A percentile compares a stretch with the other conserved stretches of the same genome.
Evolutionary conservation across 2,329 filamentous ascomycete species (phyloP).

Genomic region (Monilinia vaccinii-corymbosi): DNA sequence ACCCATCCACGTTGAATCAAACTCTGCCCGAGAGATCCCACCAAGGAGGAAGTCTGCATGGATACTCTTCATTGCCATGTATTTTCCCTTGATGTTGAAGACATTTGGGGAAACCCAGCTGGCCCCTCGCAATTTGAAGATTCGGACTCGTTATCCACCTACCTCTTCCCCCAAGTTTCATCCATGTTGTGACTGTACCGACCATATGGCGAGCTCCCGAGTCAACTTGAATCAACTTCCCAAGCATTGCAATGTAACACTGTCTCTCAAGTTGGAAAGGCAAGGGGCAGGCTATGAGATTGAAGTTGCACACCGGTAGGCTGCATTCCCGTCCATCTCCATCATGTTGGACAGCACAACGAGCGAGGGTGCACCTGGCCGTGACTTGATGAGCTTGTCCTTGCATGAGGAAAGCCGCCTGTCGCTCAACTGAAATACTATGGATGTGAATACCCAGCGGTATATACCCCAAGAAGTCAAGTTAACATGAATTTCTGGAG

Average conservation of each 20-base stretch:
- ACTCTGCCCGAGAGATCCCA: not conserved
- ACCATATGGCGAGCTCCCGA: not conserved
- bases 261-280: not conserved
- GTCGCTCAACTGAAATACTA: not conserved
- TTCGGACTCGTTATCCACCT: not conserved
- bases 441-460: not conserved
- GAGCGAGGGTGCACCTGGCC: not conserved
- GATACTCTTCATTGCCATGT: not conserved
- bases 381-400: slow-evolving; percentile 4
- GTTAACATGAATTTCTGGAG: not conserved
- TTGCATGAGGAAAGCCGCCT: not conserved
- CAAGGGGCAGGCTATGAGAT: not conserved
- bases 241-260: not conserved
- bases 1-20: not conserved
- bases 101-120: not conserved
- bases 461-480: not conserved
- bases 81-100: not conserved
- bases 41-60: not conserved
- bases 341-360: not conserved
- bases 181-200: not conserved
- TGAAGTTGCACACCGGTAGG: not conserved
- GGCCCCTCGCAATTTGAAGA: not conserved
- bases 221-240: not conserved
- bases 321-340: slow-evolving; percentile 5
- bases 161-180: not conserved